phyloP scores from a whole-genome alignment of 2,329 filamentous ascomycete genomes.

The Helotiales sp. region DNA sequence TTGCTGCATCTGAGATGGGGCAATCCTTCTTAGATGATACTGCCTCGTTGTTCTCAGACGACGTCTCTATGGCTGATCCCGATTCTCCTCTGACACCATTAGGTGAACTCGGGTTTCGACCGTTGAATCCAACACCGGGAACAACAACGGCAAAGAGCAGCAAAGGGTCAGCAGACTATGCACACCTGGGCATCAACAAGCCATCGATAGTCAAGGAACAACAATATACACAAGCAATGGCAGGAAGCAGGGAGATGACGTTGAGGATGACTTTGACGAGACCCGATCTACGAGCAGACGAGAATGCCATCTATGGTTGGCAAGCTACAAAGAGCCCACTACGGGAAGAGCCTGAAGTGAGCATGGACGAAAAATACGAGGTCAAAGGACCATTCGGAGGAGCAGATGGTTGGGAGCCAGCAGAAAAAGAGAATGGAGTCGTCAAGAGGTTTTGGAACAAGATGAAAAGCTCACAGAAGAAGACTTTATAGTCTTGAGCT shows the following conservation, averaged over 20 bases:
- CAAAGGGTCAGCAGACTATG: constrained; percentile 42
- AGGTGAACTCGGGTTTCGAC: constrained; percentile 30
- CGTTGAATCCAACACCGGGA: constrained; percentile 25
- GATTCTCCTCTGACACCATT: constrained; percentile 48
- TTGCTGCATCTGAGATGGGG: constrained; percentile 46
- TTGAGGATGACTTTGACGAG: constrained; percentile 92
- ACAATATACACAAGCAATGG: constrained; percentile 49
- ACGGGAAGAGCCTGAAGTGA: constrained; percentile 52
- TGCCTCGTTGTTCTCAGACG: constrained; percentile 56
- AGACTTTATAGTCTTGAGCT: constrained; percentile 13
- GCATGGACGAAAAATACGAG: constrained; percentile 53
- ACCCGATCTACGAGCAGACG: constrained; percentile 77
- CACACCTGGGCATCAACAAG: constrained; percentile 29
- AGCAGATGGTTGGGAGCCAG: constrained; percentile 41
- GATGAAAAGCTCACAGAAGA: constrained; percentile 40
- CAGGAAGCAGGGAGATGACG: constrained; percentile 83
- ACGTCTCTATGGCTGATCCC: constrained; percentile 54
- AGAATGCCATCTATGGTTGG: constrained; percentile 73
- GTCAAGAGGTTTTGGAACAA: constrained; percentile 67
- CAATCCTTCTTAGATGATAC: constrained; percentile 61
- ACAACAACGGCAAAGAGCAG: constrained; percentile 32
- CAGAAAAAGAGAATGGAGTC: constrained; percentile 51
- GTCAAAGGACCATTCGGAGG: constrained; percentile 37
- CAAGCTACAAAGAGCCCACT: constrained; percentile 43
- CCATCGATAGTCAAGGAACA: constrained; percentile 33